Base-by-base conservation (phyloP, 2,329 filamentous ascomycete genomes). In the Apiospora marii region DNA sequence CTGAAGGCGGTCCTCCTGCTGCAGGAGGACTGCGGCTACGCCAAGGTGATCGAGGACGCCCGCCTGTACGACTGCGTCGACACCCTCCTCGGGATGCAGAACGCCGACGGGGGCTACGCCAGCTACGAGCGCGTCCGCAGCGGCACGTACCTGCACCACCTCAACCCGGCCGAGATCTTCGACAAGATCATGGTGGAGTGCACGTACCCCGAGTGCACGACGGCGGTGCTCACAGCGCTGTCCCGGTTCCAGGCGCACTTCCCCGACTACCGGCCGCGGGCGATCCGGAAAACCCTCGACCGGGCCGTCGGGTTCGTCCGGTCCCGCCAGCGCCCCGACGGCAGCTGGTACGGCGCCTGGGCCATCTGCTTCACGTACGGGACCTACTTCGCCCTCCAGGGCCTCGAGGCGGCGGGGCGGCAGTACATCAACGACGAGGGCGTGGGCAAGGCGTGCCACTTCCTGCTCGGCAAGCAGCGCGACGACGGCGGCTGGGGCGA, bases 271-370 rank as follows among this genome's bases (percentile, higher is more conserved):
- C 61, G 61, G 0, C 1, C 61, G 2, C 2, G 2, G 4, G 61
- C 41, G 2, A 67, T 67, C 6, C 2, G 41, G 0, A 10, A 0
- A 4, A 41, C 61, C 7, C 24, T 41, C 27, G 0, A 10, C 2
- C 27, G 22, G 13, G 61, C 19, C 10, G 8, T 67, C 0, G 27
- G 2, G 7, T 67, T 67, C 61, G 22, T 67, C 61, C 7, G 13
- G 61, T 22, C 16, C 4, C 7, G 19, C 14, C 61, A 67, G 30
- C 8, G 24, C 0, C 61, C 61, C 61, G 37, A 43, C 61, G 61
- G 61, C 37, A 27, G 61, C 61, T 67, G 61, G 61, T 67, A 67
- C 37, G 61, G 61, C 30, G 30, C 61, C 30, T 67, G 61, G 61
- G 61, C 8, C n/a, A 16, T 67, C 30, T 67, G 61, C 6, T 67